Percentiles rank a stretch among this genome's conserved stretches.
Evolutionary conservation across 495 filamentous ascomycete species (phyloP).

Genomic region (Talaromyces adpressus): DNA sequence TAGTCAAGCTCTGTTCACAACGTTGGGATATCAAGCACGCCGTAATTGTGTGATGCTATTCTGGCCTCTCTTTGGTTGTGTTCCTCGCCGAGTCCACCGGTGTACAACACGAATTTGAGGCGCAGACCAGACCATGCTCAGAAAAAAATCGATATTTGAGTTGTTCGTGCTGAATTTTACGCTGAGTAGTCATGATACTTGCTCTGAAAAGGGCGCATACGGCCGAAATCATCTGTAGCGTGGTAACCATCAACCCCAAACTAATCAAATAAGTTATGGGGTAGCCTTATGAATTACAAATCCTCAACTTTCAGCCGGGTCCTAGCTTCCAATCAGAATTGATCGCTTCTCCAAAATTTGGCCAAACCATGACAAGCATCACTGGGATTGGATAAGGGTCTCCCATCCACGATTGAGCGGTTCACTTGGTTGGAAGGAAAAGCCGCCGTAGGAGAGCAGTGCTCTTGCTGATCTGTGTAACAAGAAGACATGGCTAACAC

Average conservation of each 20-base stretch:
- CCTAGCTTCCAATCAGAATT: not conserved
- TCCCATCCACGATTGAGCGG: not conserved
- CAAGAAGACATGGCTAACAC: not conserved
- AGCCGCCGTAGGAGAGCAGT: not conserved
- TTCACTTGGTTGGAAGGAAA: not conserved
- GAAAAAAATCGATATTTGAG: not conserved
- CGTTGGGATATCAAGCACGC: not conserved
- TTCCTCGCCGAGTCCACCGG: conserved; percentile 1
- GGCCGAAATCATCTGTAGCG: not conserved
- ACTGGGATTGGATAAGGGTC: not conserved
- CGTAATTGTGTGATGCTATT: not conserved
- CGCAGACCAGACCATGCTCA: not conserved
- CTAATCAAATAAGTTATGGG: not conserved
- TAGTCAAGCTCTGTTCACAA: not conserved
- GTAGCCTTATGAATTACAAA: not conserved
- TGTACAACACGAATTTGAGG: not conserved
- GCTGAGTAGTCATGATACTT: not conserved
- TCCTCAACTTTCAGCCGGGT: not conserved
- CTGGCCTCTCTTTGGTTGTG: not conserved
- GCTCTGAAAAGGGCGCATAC: not conserved
- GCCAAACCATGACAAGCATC: not conserved
- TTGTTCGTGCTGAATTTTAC: not conserved
- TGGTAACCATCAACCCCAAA: not conserved
- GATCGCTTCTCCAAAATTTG: not conserved
- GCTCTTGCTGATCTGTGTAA: not conserved